phyloP scores from a whole-genome alignment of 257 asterid genomes.

The Cruciata laevipes region DNA sequence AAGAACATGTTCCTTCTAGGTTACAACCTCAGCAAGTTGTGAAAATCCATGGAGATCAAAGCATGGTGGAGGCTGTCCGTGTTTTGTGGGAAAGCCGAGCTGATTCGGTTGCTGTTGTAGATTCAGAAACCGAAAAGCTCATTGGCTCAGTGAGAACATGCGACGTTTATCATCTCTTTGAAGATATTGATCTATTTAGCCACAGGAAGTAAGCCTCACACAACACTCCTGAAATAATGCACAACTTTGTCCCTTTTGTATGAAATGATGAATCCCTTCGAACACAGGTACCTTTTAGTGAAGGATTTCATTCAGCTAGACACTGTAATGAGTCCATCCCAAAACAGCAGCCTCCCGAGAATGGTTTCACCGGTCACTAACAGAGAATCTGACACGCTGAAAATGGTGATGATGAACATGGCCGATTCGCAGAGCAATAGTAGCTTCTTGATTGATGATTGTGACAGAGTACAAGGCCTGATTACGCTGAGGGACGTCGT shows the following conservation, averaged over 20 bases:
- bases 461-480: constrained; percentile 9
- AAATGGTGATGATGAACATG: constrained; percentile 8
- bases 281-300: constrained; percentile 10
- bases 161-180: constrained; percentile 12
- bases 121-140: constrained; percentile 6
- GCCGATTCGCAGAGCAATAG: neutral
- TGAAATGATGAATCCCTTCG: neutral
- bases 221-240: neutral
- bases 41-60: constrained; percentile 16
- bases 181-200: constrained; percentile 10
- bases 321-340: neutral
- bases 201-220: constrained; percentile 14
- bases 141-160: constrained; percentile 13
- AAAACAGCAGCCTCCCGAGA: neutral
- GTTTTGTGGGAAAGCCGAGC: constrained; percentile 13
- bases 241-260: neutral
- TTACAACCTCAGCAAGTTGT: neutral
- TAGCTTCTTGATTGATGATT: constrained; percentile 11
- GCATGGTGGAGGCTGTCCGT: constrained; percentile 11
- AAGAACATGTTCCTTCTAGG: constrained; percentile 4
- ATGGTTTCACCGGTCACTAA: constrained; percentile 13
- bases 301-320: constrained; percentile 13
- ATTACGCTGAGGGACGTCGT: constrained; percentile 8
- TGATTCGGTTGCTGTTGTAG: constrained; percentile 9
- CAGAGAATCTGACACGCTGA: constrained; percentile 11